These are phyloP conservation scores for Cryptosporidium ubiquitum DNA, from an alignment of 169 alveolate genomes.

Conservation along the genomic window DNA sequence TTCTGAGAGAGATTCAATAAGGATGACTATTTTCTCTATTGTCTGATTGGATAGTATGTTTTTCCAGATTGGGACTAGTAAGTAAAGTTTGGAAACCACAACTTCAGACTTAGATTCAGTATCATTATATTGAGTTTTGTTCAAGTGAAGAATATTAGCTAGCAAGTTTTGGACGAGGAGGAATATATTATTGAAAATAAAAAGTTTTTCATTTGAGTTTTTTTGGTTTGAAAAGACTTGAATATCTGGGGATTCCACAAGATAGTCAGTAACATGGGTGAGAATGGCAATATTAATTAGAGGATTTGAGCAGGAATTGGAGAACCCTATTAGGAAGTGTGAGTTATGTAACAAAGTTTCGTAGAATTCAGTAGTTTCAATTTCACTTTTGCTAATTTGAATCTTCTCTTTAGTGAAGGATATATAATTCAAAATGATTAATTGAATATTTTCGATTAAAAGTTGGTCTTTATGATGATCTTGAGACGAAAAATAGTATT, in stretches of 20 bases:
- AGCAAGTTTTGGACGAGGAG: constrained; percentile 25
- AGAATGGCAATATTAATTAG: background rate
- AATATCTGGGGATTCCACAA: constrained; percentile 7
- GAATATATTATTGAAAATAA: constrained; percentile 17
- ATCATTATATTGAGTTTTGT: background rate
- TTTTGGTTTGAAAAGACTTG: constrained; percentile 1
- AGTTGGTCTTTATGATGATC: background rate
- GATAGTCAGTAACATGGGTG: background rate
- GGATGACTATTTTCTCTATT: constrained; percentile 8
- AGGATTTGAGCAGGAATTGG: constrained; percentile 15
- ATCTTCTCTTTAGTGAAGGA: background rate
- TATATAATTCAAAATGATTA: background rate
- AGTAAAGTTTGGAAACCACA: background rate
- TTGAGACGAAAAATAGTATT: background rate
- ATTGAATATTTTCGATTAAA: background rate
- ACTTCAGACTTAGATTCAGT: background rate
- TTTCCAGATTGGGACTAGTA: constrained; percentile 36
- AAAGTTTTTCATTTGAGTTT: constrained; percentile 1
- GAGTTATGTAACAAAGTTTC: constrained; percentile 23
- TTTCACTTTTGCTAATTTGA: background rate
- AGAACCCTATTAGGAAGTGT: constrained; percentile 42
- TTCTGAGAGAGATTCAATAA: constrained; percentile 28
- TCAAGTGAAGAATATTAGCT: background rate
- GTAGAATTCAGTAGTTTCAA: background rate
- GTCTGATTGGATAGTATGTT: background rate